Base-by-base conservation (phyloP, 2,329 filamentous ascomycete genomes). In the Orbilia quercus region DNA sequence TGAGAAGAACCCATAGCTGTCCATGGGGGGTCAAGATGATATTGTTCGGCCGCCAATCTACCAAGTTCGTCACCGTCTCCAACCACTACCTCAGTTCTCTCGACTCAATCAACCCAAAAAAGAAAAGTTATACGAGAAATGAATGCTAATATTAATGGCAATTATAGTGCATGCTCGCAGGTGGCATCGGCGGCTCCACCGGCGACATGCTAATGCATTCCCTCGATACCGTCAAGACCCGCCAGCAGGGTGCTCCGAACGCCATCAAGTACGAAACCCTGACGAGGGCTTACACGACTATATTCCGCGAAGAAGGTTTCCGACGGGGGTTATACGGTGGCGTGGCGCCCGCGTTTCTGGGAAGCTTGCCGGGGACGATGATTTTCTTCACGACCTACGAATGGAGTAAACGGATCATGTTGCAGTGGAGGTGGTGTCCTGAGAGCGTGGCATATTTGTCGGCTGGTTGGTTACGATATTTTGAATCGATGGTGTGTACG, bases 191-290 rank as follows among this genome's bases (percentile, higher is more conserved):
- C 79, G 95, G 95, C 59, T 93, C 91, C 14, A 96, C 90, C 64
- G 95, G 96, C 70, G 95, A 99, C 81, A 90, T 99, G 86, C 84
- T 99, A 76, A 99, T 99, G 95, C 95, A 99, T 83, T 98, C 94
- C 48, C 86, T 99, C 79, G 95, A 99, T 81, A 99, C 95, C 0
- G 95, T 99, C 78, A 99, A 99, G 83, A 99, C 95, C 50, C 88
- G 95, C 77, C 96, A 99, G 81, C 95, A 99, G 82, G 95, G 94
- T 79, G 95, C 98, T 79, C 93, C 94, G 47, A 86, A 96, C 73
- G 95, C 95, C 20, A 90, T 95, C 1, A 96, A 91, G 82, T 99
- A 99, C 82, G 90, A 90, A 9, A 94, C 92, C 14, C 88, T 98
- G 81, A 91, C 90, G 40, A 91, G 90, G 69, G 95, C 94, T 2